A percentile compares a stretch with the other conserved stretches of the same genome.
Conservation (phyloP, 2,329 filamentous ascomycete genomes). For the Rutstroemia sp. region DNA sequence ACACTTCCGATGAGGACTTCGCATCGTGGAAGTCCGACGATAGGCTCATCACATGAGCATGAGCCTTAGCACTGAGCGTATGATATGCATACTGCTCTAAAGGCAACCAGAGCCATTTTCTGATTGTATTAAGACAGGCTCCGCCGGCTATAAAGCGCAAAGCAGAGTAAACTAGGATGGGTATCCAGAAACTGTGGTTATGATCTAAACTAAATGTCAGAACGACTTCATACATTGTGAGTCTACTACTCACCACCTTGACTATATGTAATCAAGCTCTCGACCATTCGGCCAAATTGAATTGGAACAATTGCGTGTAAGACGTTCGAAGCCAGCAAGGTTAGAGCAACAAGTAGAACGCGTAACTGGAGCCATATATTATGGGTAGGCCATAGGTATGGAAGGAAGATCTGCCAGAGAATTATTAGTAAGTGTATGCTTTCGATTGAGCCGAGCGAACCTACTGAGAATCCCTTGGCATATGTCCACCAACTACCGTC, state of each 20-base stretch:
- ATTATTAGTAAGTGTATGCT: neutral
- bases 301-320: slow-evolving; percentile 74
- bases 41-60: slow-evolving; percentile 60
- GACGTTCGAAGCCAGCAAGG: slow-evolving; percentile 62
- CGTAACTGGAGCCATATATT: slow-evolving; percentile 60
- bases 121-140: slow-evolving; percentile 43
- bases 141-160: slow-evolving; percentile 42
- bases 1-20: slow-evolving; percentile 57
- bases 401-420: slow-evolving; percentile 57
- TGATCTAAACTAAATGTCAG: slow-evolving; percentile 14
- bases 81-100: slow-evolving; percentile 51
- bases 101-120: slow-evolving; percentile 44
- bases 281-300: slow-evolving; percentile 72
- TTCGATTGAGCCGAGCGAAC: slow-evolving; percentile 7
- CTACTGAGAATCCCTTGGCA: slow-evolving; percentile 59
- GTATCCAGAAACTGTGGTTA: slow-evolving; percentile 42
- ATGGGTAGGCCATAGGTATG: slow-evolving; percentile 70
- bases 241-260: slow-evolving; percentile 14
- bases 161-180: slow-evolving; percentile 43
- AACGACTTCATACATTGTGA: neutral
- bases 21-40: slow-evolving; percentile 64
- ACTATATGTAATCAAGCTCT: slow-evolving; percentile 50
- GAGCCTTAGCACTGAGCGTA: slow-evolving; percentile 51
- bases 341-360: slow-evolving; percentile 57
- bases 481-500: slow-evolving; percentile 74